These are phyloP conservation scores for Auriscalpium orientale DNA, from an alignment of 768 basidiomycete species.

Conservation along the genomic window DNA sequence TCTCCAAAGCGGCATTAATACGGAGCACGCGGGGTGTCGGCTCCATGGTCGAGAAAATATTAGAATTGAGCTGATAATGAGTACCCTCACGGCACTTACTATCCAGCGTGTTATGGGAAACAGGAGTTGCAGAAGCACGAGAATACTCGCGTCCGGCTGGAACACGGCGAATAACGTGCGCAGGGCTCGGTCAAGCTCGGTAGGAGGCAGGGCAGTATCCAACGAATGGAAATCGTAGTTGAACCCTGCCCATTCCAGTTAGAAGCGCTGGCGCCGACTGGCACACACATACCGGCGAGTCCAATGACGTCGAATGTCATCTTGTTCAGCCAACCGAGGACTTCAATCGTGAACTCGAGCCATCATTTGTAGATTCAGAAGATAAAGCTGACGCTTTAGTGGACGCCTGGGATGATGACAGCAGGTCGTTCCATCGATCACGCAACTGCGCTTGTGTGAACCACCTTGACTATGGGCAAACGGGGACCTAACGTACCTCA, in stretches of 20 bases:
- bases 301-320: slow-evolving; percentile 20
- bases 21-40: background rate
- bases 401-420: slow-evolving; percentile 1
- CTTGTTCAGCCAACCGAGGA: slow-evolving; percentile 14
- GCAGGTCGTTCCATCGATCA: slow-evolving; percentile 17
- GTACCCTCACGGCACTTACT: slow-evolving; percentile 21
- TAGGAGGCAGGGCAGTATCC: slow-evolving; percentile 15
- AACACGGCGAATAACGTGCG: slow-evolving; percentile 20
- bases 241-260: slow-evolving; percentile 21
- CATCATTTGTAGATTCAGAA: background rate
- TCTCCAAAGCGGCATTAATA: slow-evolving; percentile 23
- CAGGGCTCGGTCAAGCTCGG: slow-evolving; percentile 28
- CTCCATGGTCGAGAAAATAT: background rate
- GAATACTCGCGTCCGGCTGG: background rate
- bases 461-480: background rate
- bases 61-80: no score
- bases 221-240: slow-evolving; percentile 30
- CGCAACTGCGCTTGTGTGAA: slow-evolving; percentile 16
- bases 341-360: slow-evolving; percentile 4
- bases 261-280: no score
- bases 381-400: no score
- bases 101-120: slow-evolving; percentile 33
- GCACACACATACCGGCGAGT: slow-evolving; percentile 5
- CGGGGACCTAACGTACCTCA: background rate
- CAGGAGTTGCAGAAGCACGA: slow-evolving; percentile 26